Base-by-base conservation (phyloP, 768 basidiomycete species). In the Tricholoma flavovirens region DNA sequence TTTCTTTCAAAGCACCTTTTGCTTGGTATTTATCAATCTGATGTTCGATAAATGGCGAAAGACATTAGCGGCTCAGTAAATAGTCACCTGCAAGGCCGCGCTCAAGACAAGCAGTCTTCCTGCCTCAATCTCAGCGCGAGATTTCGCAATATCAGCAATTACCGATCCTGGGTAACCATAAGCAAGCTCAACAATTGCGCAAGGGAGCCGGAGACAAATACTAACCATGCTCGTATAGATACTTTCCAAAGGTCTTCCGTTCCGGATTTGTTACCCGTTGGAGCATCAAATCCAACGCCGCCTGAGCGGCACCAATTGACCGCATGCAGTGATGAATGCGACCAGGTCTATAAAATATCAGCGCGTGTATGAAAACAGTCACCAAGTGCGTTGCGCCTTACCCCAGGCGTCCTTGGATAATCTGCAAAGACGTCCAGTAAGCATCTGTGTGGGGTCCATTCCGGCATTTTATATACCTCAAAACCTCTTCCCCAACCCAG, bases 321-420 rank as follows among this genome's bases (percentile, higher is more conserved):
- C 97, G 86, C 97, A 99, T 99, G 77, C 96, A 97, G 67, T 95
- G 92, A 65, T 96, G 94, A 63, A 96, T 90, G 54, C 94, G 87
- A n/a, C 94, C 94, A 51, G 94, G 94, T 40, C 92, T 93, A 59
- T 38, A 60, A 49, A 45, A 19, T 26, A 59, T 11, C 1, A 51
- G 22, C 17, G 8, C 38, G 3, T 29, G 19, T 19, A 22, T 32
- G 9, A 40, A 42, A 42, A 17, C 1, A 40, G 33, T 26, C 11
- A 19, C 2, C 53, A 29, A 14, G 50, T 1, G 30, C 35, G 30
- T 11, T 45, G 10, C 35, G 29, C 65, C 79, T 48, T 67, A 89
- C 90, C 94, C 95, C 52, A 98, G 85, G 59, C 95, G 90, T 42
- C 94, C 94, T 82, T 98, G 95, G 59, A 98, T 90, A 60, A 95